These are phyloP conservation scores for Jacaranda copaia DNA, from an alignment of 257 asterid genomes.

Conservation along the genomic window DNA sequence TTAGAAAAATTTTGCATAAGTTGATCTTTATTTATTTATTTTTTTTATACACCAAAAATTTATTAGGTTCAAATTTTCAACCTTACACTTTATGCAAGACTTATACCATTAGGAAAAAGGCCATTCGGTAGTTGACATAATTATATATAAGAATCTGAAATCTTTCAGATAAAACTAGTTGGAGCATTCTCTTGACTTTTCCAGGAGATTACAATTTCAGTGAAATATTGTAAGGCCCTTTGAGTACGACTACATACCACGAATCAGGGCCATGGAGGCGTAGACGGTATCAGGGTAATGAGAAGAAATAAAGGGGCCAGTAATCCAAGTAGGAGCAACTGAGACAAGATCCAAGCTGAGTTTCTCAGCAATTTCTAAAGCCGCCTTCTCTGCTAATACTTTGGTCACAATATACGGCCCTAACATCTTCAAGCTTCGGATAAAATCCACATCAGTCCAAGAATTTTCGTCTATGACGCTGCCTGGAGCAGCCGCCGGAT, in stretches of 20 bases:
- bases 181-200: too few species aligned
- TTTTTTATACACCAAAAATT: too few species aligned
- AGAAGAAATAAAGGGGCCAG: slow-evolving; percentile 70
- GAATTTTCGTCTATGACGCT: slow-evolving; percentile 43
- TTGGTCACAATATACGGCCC: slow-evolving; percentile 61
- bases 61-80: too few species aligned
- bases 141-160: too few species aligned
- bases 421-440: slow-evolving; percentile 36
- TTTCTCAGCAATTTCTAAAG: slow-evolving; percentile 54
- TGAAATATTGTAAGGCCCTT: too few species aligned
- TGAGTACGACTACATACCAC: slow-evolving; percentile 37
- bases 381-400: slow-evolving; percentile 58
- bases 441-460: slow-evolving; percentile 51
- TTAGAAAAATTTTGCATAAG: neutral
- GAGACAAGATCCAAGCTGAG: slow-evolving; percentile 64
- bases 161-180: too few species aligned
- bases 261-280: slow-evolving; percentile 49
- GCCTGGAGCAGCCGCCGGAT: slow-evolving; percentile 22
- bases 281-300: slow-evolving; percentile 50
- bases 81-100: too few species aligned
- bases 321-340: slow-evolving; percentile 53
- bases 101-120: too few species aligned
- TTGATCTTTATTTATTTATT: too few species aligned
- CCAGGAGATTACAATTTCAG: too few species aligned
- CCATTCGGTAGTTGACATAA: too few species aligned